Base-by-base conservation (phyloP, 2,329 filamentous ascomycete species). In the Aspergillus thermomutatus region DNA sequence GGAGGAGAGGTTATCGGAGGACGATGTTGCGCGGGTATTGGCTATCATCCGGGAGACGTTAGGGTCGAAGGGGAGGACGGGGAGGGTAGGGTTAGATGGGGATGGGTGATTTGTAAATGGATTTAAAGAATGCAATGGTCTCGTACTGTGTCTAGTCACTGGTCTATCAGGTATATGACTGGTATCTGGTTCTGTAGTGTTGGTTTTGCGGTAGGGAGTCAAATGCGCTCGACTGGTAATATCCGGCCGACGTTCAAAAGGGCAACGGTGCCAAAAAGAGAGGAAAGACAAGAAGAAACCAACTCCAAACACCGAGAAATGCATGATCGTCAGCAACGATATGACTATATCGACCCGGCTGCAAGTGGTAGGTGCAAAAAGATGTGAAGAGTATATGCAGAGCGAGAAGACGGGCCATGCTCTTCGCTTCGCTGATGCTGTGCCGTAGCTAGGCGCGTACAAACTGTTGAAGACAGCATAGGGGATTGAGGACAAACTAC, bases 1-100 rank as follows among this genome's bases (percentile, higher is more conserved):
- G 11, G 74, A 77, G 60, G 69, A 74, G 60, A 65, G 76, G 45
- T 65, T 78, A 43, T 67, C 65, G 17, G 66, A 75, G 53, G 74
- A 75, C 47, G 67, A 76, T 61, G 67, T 76, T 14, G 55, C 58
- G 49, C 64, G 62, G 58, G 69, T 78, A 23, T 58, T 77, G 60
- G 60, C 49, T 26, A 71, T 75, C 59, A 68, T 77, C 56, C 65
- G 68, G 56, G 67, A 74, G 60, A 68, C 68, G 2, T 58, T 77
- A 53, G 66, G 60, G 50, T 53, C 49, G 45, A 47, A 26, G 49
- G 21, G 37, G 31, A 34, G 31, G 31, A 37, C 50, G 31, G 11
- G 23, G 53, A 46, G 21, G 17, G 43, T 25, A 34, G 43, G 41
- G 21, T 19, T 51, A 34, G 31, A 45, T 41, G 49, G 41, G 45